phyloP scores from a whole-genome alignment of 1,139 yeast genomes.

The Suhomyces choctaworum region DNA sequence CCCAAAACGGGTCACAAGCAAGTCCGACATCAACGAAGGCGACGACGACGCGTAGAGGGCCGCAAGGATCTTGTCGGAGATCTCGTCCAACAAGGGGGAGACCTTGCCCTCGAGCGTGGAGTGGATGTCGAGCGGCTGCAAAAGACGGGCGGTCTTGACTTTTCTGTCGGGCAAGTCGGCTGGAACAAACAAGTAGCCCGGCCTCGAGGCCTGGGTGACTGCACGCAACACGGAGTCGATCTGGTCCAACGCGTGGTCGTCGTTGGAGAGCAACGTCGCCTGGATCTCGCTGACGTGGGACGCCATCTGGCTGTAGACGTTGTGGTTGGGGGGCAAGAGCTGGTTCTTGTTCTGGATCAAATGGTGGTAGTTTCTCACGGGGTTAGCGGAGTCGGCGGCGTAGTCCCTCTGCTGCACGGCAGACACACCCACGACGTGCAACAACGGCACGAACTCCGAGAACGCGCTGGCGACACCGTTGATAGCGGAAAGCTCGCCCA shows the following conservation, averaged over 20 bases:
- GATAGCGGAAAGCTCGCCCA: constrained; percentile 82
- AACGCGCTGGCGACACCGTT: constrained; percentile 84
- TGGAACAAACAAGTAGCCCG: constrained; percentile 80
- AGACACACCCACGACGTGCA: constrained; percentile 82
- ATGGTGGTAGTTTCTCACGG: constrained; percentile 58
- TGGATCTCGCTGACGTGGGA: constrained; percentile 58
- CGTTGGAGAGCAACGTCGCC: constrained; percentile 54
- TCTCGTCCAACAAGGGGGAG: constrained; percentile 27
- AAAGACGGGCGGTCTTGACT: constrained; percentile 39
- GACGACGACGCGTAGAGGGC: constrained; percentile 50
- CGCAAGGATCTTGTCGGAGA: constrained; percentile 49
- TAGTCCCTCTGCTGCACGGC: constrained; percentile 29
- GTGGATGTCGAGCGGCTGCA: constrained; percentile 21
- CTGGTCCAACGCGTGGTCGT: constrained; percentile 43
- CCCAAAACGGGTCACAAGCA: constrained; percentile 59
- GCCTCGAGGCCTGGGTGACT: constrained; percentile 60
- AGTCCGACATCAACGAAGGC: constrained; percentile 70
- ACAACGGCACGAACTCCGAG: constrained; percentile 75
- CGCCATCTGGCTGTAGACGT: constrained; percentile 62
- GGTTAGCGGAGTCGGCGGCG: constrained; percentile 19
- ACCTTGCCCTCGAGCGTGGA: constrained; percentile 11
- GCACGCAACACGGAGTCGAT: constrained; percentile 64
- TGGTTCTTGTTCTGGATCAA: constrained; percentile 57
- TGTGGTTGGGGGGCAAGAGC: constrained; percentile 54
- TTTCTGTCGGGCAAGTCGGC: constrained; percentile 57